A percentile compares a stretch with the other conserved stretches of the same genome.
Conservation (phyloP, 2,329 filamentous ascomycete genomes). For the Diaporthe sp. region DNA sequence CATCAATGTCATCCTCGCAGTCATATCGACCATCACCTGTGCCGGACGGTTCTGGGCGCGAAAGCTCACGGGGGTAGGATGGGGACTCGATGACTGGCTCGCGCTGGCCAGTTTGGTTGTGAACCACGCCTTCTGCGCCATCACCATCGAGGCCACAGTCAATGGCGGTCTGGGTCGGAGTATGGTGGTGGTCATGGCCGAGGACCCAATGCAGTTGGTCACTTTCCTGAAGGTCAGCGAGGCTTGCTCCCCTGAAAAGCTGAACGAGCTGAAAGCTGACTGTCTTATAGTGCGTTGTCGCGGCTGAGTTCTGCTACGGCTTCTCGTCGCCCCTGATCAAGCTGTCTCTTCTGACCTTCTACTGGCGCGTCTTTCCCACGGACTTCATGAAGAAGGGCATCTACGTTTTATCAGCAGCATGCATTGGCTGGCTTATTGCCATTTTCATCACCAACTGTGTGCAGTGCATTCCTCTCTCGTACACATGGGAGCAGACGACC, state of each 20-base stretch:
- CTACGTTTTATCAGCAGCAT: not conserved
- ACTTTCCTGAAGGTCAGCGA: not conserved
- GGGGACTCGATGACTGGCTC: constrained; percentile 16
- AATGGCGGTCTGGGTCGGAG: constrained; percentile 2
- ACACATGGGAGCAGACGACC: not conserved
- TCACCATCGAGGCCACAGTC: not conserved
- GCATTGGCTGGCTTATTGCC: constrained; percentile 14
- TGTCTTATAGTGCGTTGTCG: not conserved
- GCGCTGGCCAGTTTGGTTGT: constrained; percentile 13
- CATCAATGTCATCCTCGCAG: not conserved
- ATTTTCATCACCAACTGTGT: constrained; percentile 7
- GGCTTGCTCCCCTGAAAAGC: not conserved
- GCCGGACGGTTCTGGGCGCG: constrained; percentile 8
- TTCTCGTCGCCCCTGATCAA: constrained; percentile 5
- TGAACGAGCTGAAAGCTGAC: not conserved
- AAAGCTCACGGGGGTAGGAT: not conserved
- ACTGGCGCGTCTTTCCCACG: constrained; percentile 24
- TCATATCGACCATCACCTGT: not conserved
- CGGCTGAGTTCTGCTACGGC: constrained; percentile 13
- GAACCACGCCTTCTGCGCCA: not conserved
- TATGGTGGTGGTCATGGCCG: not conserved
- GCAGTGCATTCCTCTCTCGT: constrained; percentile 16
- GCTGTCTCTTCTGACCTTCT: constrained; percentile 11
- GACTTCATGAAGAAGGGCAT: not conserved
- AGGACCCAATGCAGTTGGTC: not conserved